Conservation (phyloP, 2,329 filamentous ascomycete genomes). For the Curvularia eragrostidis region DNA sequence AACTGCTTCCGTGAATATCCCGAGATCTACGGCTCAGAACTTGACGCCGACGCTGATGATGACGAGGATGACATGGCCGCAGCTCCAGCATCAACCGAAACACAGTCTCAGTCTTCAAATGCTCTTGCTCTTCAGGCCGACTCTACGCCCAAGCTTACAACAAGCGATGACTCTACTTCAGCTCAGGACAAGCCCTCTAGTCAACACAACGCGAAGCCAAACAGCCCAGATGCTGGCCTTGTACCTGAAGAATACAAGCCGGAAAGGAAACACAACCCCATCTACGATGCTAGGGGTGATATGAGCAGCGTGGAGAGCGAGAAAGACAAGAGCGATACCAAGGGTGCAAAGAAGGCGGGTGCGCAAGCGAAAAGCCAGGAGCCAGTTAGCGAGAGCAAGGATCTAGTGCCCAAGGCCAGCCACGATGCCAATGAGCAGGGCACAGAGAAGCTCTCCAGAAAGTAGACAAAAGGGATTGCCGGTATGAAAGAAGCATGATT, state of each 20-base stretch:
- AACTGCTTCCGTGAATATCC: conserved; percentile 93
- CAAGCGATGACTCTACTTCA: conserved; percentile 12
- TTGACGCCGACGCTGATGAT: conserved; percentile 79
- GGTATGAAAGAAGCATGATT: not conserved
- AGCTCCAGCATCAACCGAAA: conserved; percentile 17
- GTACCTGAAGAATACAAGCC: conserved; percentile 32
- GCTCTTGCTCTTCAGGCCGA: not conserved
- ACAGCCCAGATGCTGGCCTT: conserved; percentile 20
- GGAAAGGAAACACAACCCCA: conserved; percentile 15
- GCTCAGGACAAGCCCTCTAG: conserved; percentile 14
- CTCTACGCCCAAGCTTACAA: conserved; percentile 6
- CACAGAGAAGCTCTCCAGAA: conserved; percentile 4
- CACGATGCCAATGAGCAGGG: conserved; percentile 51
- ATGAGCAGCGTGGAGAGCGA: conserved; percentile 17
- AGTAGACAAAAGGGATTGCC: not conserved
- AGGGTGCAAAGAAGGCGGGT: conserved; percentile 7
- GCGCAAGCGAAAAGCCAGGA: conserved; percentile 13
- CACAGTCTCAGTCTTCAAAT: conserved; percentile 7
- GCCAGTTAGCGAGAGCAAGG: conserved; percentile 51
- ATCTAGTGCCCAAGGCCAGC: conserved; percentile 58
- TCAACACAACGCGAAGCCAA: conserved; percentile 19
- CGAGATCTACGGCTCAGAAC: conserved; percentile 88
- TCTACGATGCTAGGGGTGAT: conserved; percentile 12
- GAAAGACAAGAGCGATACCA: conserved; percentile 14
- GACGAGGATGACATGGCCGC: conserved; percentile 57